phyloP scores from a whole-genome alignment of 805 yeast genomes.

The Ogataea nitratoaversa region DNA sequence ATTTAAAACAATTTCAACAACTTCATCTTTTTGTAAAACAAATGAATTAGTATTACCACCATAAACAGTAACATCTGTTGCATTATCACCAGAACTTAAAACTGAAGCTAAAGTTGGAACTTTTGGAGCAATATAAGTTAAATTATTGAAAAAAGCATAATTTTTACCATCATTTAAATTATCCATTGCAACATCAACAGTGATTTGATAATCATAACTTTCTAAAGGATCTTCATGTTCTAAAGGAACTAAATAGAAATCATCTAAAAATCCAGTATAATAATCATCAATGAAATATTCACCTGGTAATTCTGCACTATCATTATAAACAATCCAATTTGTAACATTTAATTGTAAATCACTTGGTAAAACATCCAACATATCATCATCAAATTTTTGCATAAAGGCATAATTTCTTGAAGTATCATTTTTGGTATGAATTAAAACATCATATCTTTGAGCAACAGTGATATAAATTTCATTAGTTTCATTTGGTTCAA shows the following conservation, averaged over 20 bases:
- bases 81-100: slow-evolving; percentile 61
- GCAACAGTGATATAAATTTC: slow-evolving; percentile 82
- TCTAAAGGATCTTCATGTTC: slow-evolving; percentile 50
- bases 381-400: slow-evolving; percentile 72
- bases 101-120: slow-evolving; percentile 84
- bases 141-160: slow-evolving; percentile 94
- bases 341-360: slow-evolving; percentile 71
- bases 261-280: slow-evolving; percentile 57
- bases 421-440: slow-evolving; percentile 64
- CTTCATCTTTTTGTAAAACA: slow-evolving; percentile 61
- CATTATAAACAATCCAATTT: slow-evolving; percentile 55
- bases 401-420: slow-evolving; percentile 73
- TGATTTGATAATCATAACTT: slow-evolving; percentile 65
- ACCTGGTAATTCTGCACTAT: slow-evolving; percentile 38
- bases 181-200: slow-evolving; percentile 77
- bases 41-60: slow-evolving; percentile 79
- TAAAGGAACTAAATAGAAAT: slow-evolving; percentile 67
- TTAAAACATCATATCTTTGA: slow-evolving; percentile 81
- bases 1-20: slow-evolving; percentile 79
- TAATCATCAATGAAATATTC: slow-evolving; percentile 45
- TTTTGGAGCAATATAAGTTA: slow-evolving; percentile 72
- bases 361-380: slow-evolving; percentile 73
- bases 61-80: slow-evolving; percentile 51
- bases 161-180: slow-evolving; percentile 82
- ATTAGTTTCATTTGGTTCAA: slow-evolving; percentile 67